Evolutionary conservation across 2,329 filamentous ascomycete genomes (phyloP).

Genomic region (Aureobasidium zeae): DNA sequence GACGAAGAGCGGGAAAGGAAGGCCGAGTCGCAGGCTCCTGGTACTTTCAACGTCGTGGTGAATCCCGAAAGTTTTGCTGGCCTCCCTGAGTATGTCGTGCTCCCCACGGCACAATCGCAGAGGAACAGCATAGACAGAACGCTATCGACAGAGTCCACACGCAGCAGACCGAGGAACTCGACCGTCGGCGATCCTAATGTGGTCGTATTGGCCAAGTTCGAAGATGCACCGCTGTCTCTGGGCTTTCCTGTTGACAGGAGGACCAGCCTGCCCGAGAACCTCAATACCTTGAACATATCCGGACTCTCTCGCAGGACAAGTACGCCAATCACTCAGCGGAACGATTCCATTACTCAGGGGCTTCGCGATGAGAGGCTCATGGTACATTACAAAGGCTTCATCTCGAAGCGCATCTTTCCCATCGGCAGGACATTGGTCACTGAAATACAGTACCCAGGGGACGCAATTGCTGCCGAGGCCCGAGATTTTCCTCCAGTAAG

Average conservation of each 20-base stretch:
- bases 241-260: slow-evolving; percentile 13
- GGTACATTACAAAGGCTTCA: slow-evolving; percentile 18
- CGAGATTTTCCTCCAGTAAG: slow-evolving; percentile 43
- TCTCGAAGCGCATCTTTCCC: slow-evolving; percentile 17
- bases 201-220: slow-evolving; percentile 43
- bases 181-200: slow-evolving; percentile 36
- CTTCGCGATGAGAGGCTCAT: slow-evolving; percentile 17
- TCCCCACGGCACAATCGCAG: background rate
- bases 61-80: slow-evolving; percentile 46
- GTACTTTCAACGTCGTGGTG: slow-evolving; percentile 47
- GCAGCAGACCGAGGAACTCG: slow-evolving; percentile 17
- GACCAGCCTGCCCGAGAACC: slow-evolving; percentile 15
- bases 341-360: slow-evolving; percentile 9
- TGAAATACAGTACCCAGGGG: slow-evolving; percentile 4
- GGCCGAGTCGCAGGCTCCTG: slow-evolving; percentile 42
- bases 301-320: slow-evolving; percentile 4
- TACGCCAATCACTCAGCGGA: slow-evolving; percentile 1
- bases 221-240: slow-evolving; percentile 30
- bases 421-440: slow-evolving; percentile 8
- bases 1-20: slow-evolving; percentile 52
- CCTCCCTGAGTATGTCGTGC: slow-evolving; percentile 40
- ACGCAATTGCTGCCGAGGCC: slow-evolving; percentile 30
- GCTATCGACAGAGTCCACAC: slow-evolving; percentile 16
- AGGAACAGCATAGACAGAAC: slow-evolving; percentile 3
- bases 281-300: slow-evolving; percentile 15